phyloP scores from a whole-genome alignment of 345 rosid genomes.

The Dipteronia dyeriana region DNA sequence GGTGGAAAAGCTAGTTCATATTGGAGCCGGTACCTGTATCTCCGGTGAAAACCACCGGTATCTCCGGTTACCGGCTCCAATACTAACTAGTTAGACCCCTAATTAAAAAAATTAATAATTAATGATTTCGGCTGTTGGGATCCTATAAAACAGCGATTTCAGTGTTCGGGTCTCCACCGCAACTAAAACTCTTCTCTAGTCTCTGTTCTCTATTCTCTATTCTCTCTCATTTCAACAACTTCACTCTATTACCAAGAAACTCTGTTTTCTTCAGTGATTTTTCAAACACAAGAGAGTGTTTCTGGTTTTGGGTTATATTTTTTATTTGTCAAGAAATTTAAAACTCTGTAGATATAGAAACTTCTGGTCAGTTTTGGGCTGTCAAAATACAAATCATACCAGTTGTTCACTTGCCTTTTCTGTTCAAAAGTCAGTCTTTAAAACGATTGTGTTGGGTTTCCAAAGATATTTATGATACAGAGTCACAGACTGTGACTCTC shows the following conservation, averaged over 20 bases:
- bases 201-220: background rate
- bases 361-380: background rate
- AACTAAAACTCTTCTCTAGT: constrained; percentile 20
- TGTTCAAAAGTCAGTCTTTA: background rate
- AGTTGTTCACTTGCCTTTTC: background rate
- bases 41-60: constrained; percentile 26
- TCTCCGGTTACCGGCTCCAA: constrained; percentile 17
- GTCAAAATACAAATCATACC: background rate
- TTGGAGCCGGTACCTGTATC: constrained; percentile 35
- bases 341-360: background rate
- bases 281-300: no score
- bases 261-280: background rate
- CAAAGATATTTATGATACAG: background rate
- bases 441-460: background rate
- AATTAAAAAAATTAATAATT: no score
- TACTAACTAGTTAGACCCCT: background rate
- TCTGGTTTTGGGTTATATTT: no score
- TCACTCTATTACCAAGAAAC: background rate
- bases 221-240: background rate
- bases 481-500: background rate
- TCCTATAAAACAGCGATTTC: constrained; percentile 60
- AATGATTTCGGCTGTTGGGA: constrained; percentile 51
- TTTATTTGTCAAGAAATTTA: no score
- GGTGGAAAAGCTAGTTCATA: no score
- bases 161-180: constrained; percentile 33